These are phyloP conservation scores for Boletus sp. DNA, from an alignment of 768 basidiomycete species.

Conservation along the genomic window DNA sequence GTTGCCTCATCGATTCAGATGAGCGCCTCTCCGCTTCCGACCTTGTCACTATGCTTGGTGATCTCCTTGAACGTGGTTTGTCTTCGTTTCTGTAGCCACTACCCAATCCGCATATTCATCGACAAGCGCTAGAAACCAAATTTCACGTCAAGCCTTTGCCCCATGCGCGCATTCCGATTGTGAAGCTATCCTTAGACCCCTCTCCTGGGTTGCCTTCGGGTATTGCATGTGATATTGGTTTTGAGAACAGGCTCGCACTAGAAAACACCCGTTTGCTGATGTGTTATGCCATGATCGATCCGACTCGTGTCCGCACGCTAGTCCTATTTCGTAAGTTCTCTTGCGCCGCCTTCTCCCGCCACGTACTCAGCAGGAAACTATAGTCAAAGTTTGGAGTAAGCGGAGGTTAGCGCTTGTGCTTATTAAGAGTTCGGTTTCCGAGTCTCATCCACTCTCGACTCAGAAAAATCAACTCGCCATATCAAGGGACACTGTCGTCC, in stretches of 20 bases:
- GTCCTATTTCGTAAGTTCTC: slow-evolving; percentile 89
- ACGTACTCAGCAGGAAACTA: slow-evolving; percentile 10
- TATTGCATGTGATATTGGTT: slow-evolving; percentile 98
- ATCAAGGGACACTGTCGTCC: slow-evolving; percentile 93
- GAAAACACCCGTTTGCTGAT: slow-evolving; percentile 95
- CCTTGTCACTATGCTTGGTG: slow-evolving; percentile 91
- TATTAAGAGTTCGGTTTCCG: not conserved
- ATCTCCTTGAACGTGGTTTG: slow-evolving; percentile 89
- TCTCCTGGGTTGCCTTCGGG: slow-evolving; percentile 79
- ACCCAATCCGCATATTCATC: slow-evolving; percentile 12
- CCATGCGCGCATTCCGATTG: slow-evolving; percentile 96
- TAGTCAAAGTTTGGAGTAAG: slow-evolving; percentile 99
- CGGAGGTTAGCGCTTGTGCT: slow-evolving; percentile 53
- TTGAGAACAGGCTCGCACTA: slow-evolving; percentile 94
- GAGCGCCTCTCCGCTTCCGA: slow-evolving; percentile 79
- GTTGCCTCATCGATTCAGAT: slow-evolving; percentile 90
- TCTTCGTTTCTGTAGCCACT: slow-evolving; percentile 16
- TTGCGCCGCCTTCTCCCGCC: slow-evolving; percentile 7
- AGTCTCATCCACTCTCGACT: not conserved
- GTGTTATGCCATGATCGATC: slow-evolving; percentile 98
- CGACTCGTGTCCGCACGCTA: slow-evolving; percentile 87
- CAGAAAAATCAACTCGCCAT: slow-evolving; percentile 98
- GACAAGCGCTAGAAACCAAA: slow-evolving; percentile 73
- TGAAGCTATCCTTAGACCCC: slow-evolving; percentile 91
- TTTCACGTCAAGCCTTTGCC: slow-evolving; percentile 96